These are phyloP conservation scores for Hemisphaericaspora nanyangensis DNA, from an alignment of 805 yeast species.

Conservation along the genomic window DNA sequence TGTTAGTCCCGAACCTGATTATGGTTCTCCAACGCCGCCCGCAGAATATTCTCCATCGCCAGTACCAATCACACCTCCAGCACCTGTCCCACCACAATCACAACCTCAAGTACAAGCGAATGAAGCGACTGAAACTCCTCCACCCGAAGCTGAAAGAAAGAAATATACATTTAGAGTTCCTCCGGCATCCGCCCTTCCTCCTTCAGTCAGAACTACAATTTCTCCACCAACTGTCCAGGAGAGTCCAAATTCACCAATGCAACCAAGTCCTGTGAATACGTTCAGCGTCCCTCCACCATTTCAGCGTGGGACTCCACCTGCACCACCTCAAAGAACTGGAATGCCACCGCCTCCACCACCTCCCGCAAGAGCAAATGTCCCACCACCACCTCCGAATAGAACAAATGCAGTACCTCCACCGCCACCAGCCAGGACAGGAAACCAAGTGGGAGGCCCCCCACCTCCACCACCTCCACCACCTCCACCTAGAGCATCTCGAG, in stretches of 20 bases:
- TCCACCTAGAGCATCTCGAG: slow-evolving; percentile 16
- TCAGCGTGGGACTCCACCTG: background rate
- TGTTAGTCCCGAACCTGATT: slow-evolving; percentile 9
- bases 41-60: slow-evolving; percentile 10
- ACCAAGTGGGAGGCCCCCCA: slow-evolving; percentile 18
- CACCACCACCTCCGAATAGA: slow-evolving; percentile 8
- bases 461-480: slow-evolving; percentile 29
- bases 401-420: slow-evolving; percentile 16
- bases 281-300: slow-evolving; percentile 4
- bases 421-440: slow-evolving; percentile 13
- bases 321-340: background rate
- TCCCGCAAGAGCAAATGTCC: slow-evolving; percentile 14
- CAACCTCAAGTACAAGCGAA: slow-evolving; percentile 1
- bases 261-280: slow-evolving; percentile 7
- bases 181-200: slow-evolving; percentile 28
- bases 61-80: slow-evolving; percentile 9
- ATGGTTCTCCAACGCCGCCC: background rate
- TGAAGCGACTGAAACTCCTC: slow-evolving; percentile 6
- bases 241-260: slow-evolving; percentile 3
- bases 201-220: slow-evolving; percentile 21
- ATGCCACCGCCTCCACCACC: slow-evolving; percentile 5
- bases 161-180: slow-evolving; percentile 33
- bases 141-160: slow-evolving; percentile 7
- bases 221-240: slow-evolving; percentile 14
- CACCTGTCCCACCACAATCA: slow-evolving; percentile 2